These are phyloP conservation scores for Physaria fendleri DNA, from an alignment of 345 rosid genomes.

Conservation along the genomic window DNA sequence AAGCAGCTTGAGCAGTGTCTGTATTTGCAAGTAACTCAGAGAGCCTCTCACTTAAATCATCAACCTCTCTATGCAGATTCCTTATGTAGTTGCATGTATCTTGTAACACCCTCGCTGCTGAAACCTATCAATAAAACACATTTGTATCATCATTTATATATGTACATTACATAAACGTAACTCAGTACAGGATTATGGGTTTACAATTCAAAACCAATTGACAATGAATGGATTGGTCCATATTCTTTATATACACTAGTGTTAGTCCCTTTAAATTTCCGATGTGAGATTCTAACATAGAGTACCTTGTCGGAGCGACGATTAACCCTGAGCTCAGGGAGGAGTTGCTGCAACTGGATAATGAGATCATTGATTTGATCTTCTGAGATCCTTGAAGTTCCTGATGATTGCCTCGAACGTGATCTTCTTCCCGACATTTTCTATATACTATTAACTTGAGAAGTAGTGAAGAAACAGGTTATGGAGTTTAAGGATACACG, in stretches of 20 bases:
- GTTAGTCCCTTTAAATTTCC: too few relatives aligned
- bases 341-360: constrained; percentile 69
- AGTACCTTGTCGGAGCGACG: constrained; percentile 78
- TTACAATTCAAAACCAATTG: too few relatives aligned
- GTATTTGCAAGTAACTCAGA: constrained; percentile 64
- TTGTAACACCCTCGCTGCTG: constrained; percentile 65
- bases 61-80: constrained; percentile 71
- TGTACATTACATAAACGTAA: background rate
- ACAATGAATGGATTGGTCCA: too few relatives aligned
- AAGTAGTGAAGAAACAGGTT: background rate
- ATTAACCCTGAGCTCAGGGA: constrained; percentile 62
- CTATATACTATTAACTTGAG: background rate
- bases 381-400: constrained; percentile 54
- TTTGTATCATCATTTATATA: background rate
- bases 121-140: constrained; percentile 42
- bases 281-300: too few relatives aligned
- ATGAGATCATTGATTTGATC: constrained; percentile 84
- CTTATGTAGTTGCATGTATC: constrained; percentile 83
- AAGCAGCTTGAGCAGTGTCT: constrained; percentile 72
- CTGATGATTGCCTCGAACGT: constrained; percentile 61
- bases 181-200: too few relatives aligned
- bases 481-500: background rate
- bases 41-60: constrained; percentile 69
- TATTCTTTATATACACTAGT: too few relatives aligned
- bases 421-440: constrained; percentile 92